A percentile compares a stretch with the other conserved stretches of the same genome.
These are phyloP conservation scores for Ceriops decandra DNA, from an alignment of 345 rosid genomes.

Conservation along the genomic window DNA sequence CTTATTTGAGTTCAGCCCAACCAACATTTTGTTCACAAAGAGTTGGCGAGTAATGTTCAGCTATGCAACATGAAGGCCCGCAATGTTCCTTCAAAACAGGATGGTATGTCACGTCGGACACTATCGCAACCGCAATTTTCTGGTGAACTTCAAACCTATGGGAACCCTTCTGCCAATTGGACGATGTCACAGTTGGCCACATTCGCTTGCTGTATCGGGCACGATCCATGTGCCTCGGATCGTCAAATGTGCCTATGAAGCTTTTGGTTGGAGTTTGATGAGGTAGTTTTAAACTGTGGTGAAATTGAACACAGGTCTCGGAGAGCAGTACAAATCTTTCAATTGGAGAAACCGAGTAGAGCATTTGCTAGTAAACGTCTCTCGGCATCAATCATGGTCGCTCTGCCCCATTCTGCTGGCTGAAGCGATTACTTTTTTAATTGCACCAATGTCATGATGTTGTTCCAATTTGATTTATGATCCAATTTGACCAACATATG, in stretches of 20 bases:
- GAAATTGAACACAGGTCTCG: slow-evolving; percentile 35
- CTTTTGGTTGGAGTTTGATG: slow-evolving; percentile 24
- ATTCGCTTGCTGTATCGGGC: slow-evolving; percentile 36
- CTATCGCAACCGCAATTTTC: slow-evolving; percentile 13
- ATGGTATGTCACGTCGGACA: slow-evolving; percentile 27
- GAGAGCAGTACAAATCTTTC: slow-evolving; percentile 36
- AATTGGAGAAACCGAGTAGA: slow-evolving; percentile 25
- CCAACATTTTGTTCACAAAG: slow-evolving; percentile 17
- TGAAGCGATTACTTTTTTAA: slow-evolving; percentile 5
- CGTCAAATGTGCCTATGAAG: slow-evolving; percentile 29
- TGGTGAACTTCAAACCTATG: slow-evolving; percentile 36
- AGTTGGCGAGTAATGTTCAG: slow-evolving; percentile 38
- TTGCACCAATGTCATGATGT: too few species aligned
- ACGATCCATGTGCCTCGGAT: slow-evolving; percentile 20
- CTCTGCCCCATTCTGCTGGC: slow-evolving; percentile 32
- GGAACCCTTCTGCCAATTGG: slow-evolving; percentile 35
- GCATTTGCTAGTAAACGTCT: slow-evolving; percentile 34
- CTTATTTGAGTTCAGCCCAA: slow-evolving; percentile 24
- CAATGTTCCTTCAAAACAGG: slow-evolving; percentile 23
- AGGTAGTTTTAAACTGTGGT: slow-evolving; percentile 29
- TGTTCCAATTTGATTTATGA: too few species aligned
- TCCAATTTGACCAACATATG: too few species aligned
- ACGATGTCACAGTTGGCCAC: slow-evolving; percentile 23
- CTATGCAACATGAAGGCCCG: slow-evolving; percentile 31
- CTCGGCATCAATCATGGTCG: slow-evolving; percentile 36